These are phyloP conservation scores for Gyrodon lividus DNA, from an alignment of 768 basidiomycete genomes.

Conservation along the genomic window DNA sequence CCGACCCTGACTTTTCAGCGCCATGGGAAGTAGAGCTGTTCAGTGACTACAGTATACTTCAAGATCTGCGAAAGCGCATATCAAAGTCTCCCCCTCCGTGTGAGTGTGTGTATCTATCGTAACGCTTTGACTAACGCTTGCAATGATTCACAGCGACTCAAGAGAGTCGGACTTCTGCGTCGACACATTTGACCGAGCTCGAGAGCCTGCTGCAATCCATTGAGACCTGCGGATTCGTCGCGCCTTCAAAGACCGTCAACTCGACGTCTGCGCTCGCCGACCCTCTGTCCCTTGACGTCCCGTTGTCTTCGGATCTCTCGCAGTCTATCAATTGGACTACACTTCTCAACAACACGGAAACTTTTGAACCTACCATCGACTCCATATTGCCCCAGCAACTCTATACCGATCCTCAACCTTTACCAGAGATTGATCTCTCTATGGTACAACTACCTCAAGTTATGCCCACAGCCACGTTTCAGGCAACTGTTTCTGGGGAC, in stretches of 20 bases:
- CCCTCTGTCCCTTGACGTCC: neutral
- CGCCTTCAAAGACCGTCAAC: neutral
- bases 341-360: constrained; percentile 3
- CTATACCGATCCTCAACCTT: neutral
- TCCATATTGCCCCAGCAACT: constrained; percentile 1
- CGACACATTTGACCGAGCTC: neutral
- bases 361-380: neutral
- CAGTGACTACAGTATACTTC: constrained; percentile 21
- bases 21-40: constrained; percentile 36
- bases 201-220: constrained; percentile 10
- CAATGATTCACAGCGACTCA: neutral
- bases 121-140: neutral
- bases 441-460: constrained; percentile 21
- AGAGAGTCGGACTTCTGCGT: neutral
- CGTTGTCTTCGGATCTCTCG: neutral
- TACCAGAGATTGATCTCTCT: constrained; percentile 27
- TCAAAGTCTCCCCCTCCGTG: neutral
- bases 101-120: neutral
- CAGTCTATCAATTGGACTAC: constrained; percentile 15
- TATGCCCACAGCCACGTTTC: neutral
- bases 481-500: neutral
- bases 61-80: neutral
- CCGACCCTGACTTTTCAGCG: constrained; percentile 22
- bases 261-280: neutral
- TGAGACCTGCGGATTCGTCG: neutral